Conservation (phyloP, 2,329 filamentous ascomycete species). For the Aspergillus jensenii region DNA sequence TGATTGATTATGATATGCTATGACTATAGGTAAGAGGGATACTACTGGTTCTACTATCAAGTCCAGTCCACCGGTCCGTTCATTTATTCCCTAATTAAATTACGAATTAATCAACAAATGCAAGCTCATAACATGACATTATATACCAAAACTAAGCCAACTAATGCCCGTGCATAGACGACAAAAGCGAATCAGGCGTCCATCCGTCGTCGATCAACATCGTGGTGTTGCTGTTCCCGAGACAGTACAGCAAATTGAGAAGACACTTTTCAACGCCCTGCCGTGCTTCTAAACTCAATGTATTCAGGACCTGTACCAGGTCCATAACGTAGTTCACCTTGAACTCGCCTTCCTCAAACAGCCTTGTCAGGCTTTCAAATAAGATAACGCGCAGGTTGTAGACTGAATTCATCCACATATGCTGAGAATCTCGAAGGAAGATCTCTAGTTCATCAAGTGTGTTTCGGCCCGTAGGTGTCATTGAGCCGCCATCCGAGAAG, state of each 20-base stretch:
- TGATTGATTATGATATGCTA: background rate
- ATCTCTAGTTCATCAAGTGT: slow-evolving; percentile 11
- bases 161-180: slow-evolving; percentile 20
- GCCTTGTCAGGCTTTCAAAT: slow-evolving; percentile 9
- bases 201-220: slow-evolving; percentile 19
- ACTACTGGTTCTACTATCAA: background rate
- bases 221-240: slow-evolving; percentile 1
- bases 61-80: background rate
- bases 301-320: slow-evolving; percentile 18
- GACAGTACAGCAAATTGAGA: slow-evolving; percentile 21
- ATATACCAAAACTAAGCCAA: no score
- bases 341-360: slow-evolving; percentile 5
- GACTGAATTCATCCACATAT: slow-evolving; percentile 13
- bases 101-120: background rate
- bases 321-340: slow-evolving; percentile 19
- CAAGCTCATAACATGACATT: no score
- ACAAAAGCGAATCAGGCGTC: slow-evolving; percentile 24
- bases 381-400: slow-evolving; percentile 13
- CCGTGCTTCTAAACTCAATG: slow-evolving; percentile 23
- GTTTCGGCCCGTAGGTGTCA: background rate
- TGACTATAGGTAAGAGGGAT: background rate
- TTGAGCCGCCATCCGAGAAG: background rate
- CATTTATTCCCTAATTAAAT: background rate
- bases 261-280: slow-evolving; percentile 26
- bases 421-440: background rate